Evolutionary conservation across 2,329 filamentous ascomycete species (phyloP).

Genomic region (Emmonsiellopsis sp.): DNA sequence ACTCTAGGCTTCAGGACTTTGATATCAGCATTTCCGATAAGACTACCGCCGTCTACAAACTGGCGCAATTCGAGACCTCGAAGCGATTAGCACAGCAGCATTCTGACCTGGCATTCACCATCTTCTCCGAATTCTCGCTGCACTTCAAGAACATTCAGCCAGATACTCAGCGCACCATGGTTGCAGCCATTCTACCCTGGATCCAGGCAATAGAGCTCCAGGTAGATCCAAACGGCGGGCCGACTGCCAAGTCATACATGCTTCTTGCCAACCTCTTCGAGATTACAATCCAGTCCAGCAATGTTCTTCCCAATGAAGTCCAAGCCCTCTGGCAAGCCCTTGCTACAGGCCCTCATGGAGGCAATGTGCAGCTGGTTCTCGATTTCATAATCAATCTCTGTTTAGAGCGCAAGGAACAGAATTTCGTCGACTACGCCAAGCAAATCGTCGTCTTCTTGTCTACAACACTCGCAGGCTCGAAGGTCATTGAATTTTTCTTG

Average conservation of each 20-base stretch:
- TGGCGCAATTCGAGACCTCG: constrained; percentile 94
- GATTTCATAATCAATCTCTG: constrained; percentile 96
- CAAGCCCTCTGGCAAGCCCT: constrained; percentile 96
- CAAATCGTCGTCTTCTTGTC: constrained; percentile 96
- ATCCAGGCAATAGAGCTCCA: constrained; percentile 89
- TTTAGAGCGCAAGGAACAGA: constrained; percentile 87
- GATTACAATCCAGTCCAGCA: constrained; percentile 87
- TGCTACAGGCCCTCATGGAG: constrained; percentile 81
- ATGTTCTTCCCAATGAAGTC: constrained; percentile 85
- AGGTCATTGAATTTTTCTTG: constrained; percentile 88
- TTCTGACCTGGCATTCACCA: constrained; percentile 77
- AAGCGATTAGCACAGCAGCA: constrained; percentile 82
- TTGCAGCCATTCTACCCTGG: constrained; percentile 92
- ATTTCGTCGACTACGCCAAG: constrained; percentile 96
- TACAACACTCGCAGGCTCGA: constrained; percentile 71
- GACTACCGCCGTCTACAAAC: constrained; percentile 94
- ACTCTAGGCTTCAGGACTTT: constrained; percentile 89
- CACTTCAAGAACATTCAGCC: constrained; percentile 84
- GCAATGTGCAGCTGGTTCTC: constrained; percentile 87
- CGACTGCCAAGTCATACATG: constrained; percentile 87
- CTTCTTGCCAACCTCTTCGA: constrained; percentile 89
- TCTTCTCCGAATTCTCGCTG: constrained; percentile 90
- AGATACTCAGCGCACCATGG: constrained; percentile 81
- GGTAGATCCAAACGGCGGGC: constrained; percentile 81
- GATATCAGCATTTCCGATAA: constrained; percentile 98